phyloP scores from a whole-genome alignment of 495 filamentous ascomycete species.

The Penicillium cosmopolitanum region DNA sequence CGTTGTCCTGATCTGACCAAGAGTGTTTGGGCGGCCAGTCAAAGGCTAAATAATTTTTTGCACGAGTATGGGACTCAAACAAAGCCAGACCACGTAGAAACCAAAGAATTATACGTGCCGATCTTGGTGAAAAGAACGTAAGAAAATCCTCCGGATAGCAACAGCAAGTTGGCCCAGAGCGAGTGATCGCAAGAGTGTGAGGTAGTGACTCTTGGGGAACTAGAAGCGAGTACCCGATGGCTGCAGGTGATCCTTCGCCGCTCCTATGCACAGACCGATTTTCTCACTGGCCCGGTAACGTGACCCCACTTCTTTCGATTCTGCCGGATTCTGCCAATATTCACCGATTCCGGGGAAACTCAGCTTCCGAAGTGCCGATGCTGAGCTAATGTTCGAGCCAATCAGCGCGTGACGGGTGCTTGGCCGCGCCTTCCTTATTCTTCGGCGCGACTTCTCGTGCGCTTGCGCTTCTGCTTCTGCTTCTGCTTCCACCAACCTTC shows the following conservation, averaged over 20 bases:
- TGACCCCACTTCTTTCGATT: conserved; percentile 34
- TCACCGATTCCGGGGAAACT: conserved; percentile 28
- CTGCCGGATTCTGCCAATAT: no score
- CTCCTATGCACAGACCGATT: conserved; percentile 20
- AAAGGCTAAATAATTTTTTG: conserved; percentile 4
- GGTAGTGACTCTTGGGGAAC: conserved; percentile 7
- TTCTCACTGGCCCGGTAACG: conserved; percentile 47
- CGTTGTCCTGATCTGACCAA: conserved; percentile 2
- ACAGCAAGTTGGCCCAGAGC: conserved; percentile 3
- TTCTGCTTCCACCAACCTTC: background rate
- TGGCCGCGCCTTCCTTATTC: conserved; percentile 42
- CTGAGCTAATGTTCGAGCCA: conserved; percentile 22
- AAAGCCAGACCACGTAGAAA: background rate
- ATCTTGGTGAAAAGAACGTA: background rate
- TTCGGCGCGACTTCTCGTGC: conserved; percentile 33
- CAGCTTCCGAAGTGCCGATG: conserved; percentile 27
- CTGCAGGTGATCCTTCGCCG: conserved; percentile 24
- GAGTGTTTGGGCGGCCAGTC: background rate
- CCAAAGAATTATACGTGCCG: background rate
- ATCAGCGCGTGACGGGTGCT: conserved; percentile 39
- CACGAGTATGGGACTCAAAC: background rate
- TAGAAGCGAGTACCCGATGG: conserved; percentile 14
- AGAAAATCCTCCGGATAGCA: background rate
- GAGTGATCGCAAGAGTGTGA: background rate
- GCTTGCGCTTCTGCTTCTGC: conserved; percentile 6